phyloP scores from a whole-genome alignment of 148 eudicot species.

The Pharnaceum exiguum region DNA sequence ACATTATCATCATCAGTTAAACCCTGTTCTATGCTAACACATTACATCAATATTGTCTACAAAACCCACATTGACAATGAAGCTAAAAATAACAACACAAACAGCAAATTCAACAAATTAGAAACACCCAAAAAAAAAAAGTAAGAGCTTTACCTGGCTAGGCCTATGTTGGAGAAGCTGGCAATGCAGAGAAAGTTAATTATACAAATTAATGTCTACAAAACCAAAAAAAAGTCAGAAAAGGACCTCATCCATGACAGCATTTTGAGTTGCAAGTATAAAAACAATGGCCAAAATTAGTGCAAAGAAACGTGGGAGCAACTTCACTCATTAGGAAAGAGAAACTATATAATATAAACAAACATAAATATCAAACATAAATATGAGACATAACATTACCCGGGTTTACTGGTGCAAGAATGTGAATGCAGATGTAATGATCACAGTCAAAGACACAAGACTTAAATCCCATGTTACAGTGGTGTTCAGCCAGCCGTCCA shows the following conservation, averaged over 20 bases:
- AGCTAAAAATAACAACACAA: background rate
- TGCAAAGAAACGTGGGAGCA: constrained; percentile 45
- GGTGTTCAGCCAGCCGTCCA: constrained; percentile 4
- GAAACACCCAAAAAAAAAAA: background rate
- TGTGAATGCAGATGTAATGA: constrained; percentile 3
- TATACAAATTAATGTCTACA: constrained; percentile 14
- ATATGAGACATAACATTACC: background rate
- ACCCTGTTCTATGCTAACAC: background rate
- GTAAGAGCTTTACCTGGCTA: constrained; percentile 13
- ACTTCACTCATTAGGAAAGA: constrained; percentile 25
- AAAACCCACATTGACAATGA: constrained; percentile 10
- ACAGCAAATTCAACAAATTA: background rate
- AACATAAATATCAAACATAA: background rate
- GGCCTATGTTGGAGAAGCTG: background rate
- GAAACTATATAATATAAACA: background rate
- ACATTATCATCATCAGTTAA: constrained; percentile 1
- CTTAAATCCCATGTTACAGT: too few species aligned
- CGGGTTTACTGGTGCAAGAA: background rate
- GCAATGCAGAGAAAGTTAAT: constrained; percentile 5
- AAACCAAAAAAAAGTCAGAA: background rate
- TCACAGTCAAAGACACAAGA: too few species aligned
- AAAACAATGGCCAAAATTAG: constrained; percentile 30
- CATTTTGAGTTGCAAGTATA: constrained; percentile 15
- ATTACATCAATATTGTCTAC: background rate
- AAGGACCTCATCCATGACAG: constrained; percentile 10